Evolutionary conservation across 1,284 basidiomycete species (phyloP).

Genomic region (Sporisorium graminicola): DNA sequence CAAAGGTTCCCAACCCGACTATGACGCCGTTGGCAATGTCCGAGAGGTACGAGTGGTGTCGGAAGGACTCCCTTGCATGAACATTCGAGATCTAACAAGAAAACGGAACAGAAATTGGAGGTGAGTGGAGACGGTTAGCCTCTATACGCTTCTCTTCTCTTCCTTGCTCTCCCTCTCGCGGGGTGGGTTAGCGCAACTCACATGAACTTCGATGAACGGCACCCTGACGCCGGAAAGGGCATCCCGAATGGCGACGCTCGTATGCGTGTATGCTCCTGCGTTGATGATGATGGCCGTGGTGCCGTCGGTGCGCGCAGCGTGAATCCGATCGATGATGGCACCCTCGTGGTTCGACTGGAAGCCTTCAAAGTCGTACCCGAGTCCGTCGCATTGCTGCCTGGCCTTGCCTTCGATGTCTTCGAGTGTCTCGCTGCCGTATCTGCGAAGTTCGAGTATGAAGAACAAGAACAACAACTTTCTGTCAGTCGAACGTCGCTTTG

Average conservation of each 20-base stretch:
- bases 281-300: conserved; percentile 65
- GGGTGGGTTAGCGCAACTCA: conserved; percentile 18
- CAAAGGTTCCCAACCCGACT: conserved; percentile 57
- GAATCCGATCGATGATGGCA: conserved; percentile 68
- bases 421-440: conserved; percentile 68
- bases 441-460: conserved; percentile 2
- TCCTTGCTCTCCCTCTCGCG: not conserved
- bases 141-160: no score
- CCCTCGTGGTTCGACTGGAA: conserved; percentile 70
- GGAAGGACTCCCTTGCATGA: conserved; percentile 69
- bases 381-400: conserved; percentile 4
- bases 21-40: conserved; percentile 68
- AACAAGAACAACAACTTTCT: not conserved
- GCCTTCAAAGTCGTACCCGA: conserved; percentile 19
- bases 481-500: not conserved
- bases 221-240: conserved; percentile 63
- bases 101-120: no score
- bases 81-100: conserved; percentile 67
- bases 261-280: conserved; percentile 69
- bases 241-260: conserved; percentile 68
- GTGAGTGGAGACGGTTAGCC: no score
- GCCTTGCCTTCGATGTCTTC: conserved; percentile 48
- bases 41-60: conserved; percentile 69
- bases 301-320: conserved; percentile 50
- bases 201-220: conserved; percentile 70